Conservation (phyloP, 2,329 filamentous ascomycete genomes). For the Trichoderma arundinaceum region DNA sequence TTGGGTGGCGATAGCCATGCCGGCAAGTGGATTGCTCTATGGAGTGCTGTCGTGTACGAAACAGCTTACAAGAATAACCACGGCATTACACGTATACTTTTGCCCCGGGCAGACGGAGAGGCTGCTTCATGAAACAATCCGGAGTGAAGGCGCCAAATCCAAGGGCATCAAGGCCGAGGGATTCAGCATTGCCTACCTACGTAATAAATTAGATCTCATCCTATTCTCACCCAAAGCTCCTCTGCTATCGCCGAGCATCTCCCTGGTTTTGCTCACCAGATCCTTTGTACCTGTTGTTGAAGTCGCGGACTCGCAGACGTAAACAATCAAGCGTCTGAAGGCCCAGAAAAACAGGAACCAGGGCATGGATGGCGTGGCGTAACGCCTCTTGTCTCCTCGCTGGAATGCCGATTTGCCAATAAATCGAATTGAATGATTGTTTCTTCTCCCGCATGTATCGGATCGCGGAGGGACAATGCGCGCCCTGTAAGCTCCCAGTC, state of each 20-base stretch:
- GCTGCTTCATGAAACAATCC: not conserved
- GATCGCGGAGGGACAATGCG: not conserved
- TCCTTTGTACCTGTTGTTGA: not conserved
- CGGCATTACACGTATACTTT: not conserved
- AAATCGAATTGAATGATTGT: not conserved
- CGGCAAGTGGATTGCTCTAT: conserved; percentile 20
- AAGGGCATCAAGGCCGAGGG: not conserved
- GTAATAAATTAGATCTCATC: conserved; percentile 8
- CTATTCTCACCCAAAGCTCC: not conserved
- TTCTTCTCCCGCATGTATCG: not conserved
- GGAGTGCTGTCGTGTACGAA: not conserved
- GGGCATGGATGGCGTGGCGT: conserved; percentile 16
- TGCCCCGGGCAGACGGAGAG: not conserved
- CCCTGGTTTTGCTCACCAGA: not conserved
- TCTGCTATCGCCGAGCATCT: conserved; percentile 1
- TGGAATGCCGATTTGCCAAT: conserved; percentile 15
- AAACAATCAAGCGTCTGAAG: not conserved
- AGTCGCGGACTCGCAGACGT: not conserved
- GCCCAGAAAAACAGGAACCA: conserved; percentile 16
- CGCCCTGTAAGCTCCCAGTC: conserved; percentile 16
- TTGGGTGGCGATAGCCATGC: conserved; percentile 15
- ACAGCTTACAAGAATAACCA: no score
- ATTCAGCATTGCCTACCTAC: conserved; percentile 1
- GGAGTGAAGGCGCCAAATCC: conserved; percentile 1
- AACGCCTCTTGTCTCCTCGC: conserved; percentile 8